Conservation (phyloP, 768 basidiomycete genomes). For the Pleurotus djamor region DNA sequence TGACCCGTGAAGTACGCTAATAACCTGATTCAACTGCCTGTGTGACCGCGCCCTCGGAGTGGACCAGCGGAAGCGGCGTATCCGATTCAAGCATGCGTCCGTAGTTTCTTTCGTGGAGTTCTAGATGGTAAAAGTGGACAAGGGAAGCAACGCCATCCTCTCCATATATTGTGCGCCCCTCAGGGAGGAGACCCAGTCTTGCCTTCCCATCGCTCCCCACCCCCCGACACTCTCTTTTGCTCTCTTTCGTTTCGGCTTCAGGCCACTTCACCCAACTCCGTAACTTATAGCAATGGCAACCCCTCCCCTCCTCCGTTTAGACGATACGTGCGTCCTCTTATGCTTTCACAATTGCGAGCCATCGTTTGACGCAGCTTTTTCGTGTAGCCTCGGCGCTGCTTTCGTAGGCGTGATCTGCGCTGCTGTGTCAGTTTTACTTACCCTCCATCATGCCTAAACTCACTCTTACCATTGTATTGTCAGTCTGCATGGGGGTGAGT, state of each 20-base stretch:
- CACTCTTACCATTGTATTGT: neutral
- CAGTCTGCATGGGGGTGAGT: slow-evolving; percentile 11
- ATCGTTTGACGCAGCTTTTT: neutral
- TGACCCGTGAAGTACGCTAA: neutral
- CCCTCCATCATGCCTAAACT: neutral
- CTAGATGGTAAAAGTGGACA: neutral
- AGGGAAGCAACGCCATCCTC: neutral
- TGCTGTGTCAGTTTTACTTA: slow-evolving; percentile 10
- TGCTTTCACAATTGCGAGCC: no score
- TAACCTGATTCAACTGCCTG: neutral
- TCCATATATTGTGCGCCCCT: neutral
- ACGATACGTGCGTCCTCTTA: neutral
- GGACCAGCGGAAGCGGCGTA: neutral
- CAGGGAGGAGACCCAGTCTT: neutral
- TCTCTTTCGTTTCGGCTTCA: neutral
- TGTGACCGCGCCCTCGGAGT: neutral
- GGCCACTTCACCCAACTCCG: neutral
- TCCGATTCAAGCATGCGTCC: neutral
- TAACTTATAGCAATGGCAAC: neutral
- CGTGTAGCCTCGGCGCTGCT: slow-evolving; percentile 39
- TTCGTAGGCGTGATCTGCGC: slow-evolving; percentile 36
- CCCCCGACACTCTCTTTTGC: neutral
- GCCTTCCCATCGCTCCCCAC: neutral
- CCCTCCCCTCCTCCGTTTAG: neutral
- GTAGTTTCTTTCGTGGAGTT: slow-evolving; percentile 4